Conservation (phyloP, 176 grass and related monocot species). For the Eleusine coracana region DNA sequence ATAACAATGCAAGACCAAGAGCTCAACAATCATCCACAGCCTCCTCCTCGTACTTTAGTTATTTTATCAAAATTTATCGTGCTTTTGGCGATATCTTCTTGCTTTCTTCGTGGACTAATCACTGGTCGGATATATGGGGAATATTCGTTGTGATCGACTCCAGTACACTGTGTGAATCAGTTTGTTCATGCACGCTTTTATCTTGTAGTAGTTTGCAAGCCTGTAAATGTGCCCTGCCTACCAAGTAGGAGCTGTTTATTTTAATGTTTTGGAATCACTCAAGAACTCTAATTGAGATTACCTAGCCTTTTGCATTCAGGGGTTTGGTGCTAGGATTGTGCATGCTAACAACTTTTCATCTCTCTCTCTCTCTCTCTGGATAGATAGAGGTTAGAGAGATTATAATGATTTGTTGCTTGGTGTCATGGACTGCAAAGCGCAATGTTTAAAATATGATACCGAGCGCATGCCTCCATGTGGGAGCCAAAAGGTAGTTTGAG, state of each 20-base stretch:
- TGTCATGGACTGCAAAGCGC: slow-evolving; percentile 13
- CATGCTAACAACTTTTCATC: slow-evolving; percentile 4
- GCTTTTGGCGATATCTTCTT: background rate
- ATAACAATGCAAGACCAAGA: background rate
- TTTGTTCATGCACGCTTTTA: slow-evolving; percentile 24
- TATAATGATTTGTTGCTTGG: slow-evolving; percentile 18
- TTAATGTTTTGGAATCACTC: slow-evolving; percentile 48
- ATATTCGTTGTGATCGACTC: background rate
- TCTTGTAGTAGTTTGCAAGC: slow-evolving; percentile 31
- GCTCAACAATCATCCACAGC: slow-evolving; percentile 41
- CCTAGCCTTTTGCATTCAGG: slow-evolving; percentile 12
- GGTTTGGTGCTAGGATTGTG: slow-evolving; percentile 35
- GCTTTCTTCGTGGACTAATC: background rate
- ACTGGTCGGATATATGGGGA: background rate
- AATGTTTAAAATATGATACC: background rate
- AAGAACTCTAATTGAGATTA: background rate
- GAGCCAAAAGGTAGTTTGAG: slow-evolving; percentile 36
- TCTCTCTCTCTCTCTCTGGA: background rate
- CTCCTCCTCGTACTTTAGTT: slow-evolving; percentile 46
- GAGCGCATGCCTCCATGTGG: slow-evolving; percentile 54
- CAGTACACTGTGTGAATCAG: slow-evolving; percentile 27
- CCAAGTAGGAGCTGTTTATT: slow-evolving; percentile 23
- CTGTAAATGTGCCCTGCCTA: slow-evolving; percentile 43
- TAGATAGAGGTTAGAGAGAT: background rate
- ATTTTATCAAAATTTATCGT: background rate